phyloP scores from a whole-genome alignment of 495 filamentous ascomycete species.

The Penicillium pancosmium region DNA sequence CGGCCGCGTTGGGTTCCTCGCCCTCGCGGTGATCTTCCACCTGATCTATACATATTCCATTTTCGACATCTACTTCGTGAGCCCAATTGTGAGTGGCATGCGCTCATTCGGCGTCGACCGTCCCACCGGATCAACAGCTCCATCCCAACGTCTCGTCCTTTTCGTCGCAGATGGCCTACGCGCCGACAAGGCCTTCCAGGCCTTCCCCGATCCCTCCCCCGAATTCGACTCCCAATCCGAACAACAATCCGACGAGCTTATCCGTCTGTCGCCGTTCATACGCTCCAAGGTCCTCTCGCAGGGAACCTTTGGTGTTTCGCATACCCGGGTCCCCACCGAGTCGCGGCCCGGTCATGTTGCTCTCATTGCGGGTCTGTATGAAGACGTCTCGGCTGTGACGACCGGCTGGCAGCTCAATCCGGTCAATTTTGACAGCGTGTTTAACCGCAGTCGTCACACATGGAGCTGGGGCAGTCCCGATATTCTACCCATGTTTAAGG shows the following conservation, averaged over 20 bases:
- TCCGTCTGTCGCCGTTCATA: conserved; percentile 89
- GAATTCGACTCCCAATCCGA: conserved; percentile 38
- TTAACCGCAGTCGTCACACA: conserved; percentile 94
- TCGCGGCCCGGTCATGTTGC: conserved; percentile 97
- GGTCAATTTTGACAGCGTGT: conserved; percentile 98
- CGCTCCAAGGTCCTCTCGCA: conserved; percentile 83
- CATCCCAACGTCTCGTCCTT: conserved; percentile 87
- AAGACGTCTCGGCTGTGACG: conserved; percentile 96
- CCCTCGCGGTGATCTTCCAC: conserved; percentile 91
- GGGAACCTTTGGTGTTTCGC: conserved; percentile 98
- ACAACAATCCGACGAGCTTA: conserved; percentile 56
- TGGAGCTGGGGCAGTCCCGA: conserved; percentile 99
- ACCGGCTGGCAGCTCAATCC: conserved; percentile 99
- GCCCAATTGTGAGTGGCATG: conserved; percentile 97
- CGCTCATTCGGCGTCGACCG: conserved; percentile 71
- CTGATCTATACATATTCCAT: conserved; percentile 94
- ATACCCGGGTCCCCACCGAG: conserved; percentile 97
- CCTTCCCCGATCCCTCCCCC: conserved; percentile 85
- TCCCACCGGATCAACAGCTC: conserved; percentile 62
- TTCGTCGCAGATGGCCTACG: conserved; percentile 98
- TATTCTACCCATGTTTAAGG: conserved; percentile 96
- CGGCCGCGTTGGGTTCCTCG: conserved; percentile 84
- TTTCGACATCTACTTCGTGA: conserved; percentile 99
- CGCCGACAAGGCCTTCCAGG: conserved; percentile 98
- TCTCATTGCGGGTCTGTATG: conserved; percentile 95